Evolutionary conservation across 345 rosid species (phyloP).

Genomic region (Luvunga scandens): DNA sequence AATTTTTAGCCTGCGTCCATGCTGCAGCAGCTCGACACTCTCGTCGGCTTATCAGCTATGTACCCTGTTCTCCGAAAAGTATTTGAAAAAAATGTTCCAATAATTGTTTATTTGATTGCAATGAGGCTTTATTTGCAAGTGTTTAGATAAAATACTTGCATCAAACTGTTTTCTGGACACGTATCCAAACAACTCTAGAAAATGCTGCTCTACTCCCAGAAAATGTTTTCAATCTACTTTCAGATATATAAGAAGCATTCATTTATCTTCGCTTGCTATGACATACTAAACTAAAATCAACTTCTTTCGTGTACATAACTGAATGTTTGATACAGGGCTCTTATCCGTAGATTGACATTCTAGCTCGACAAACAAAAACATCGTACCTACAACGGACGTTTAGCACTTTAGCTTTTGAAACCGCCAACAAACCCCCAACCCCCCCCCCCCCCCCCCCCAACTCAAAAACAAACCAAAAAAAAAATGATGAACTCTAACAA

Average conservation of each 20-base stretch:
- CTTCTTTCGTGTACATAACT: not conserved
- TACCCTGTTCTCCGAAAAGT: not conserved
- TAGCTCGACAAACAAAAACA: not conserved
- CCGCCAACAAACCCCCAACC: too few relatives aligned
- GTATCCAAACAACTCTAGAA: too few relatives aligned
- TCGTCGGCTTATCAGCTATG: not conserved
- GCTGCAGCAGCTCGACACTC: too few relatives aligned
- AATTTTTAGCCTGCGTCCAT: too few relatives aligned
- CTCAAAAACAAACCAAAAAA: not conserved
- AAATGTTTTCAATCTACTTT: not conserved
- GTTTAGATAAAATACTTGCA: not conserved
- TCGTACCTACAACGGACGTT: not conserved
- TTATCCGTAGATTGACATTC: too few relatives aligned
- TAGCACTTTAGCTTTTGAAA: not conserved
- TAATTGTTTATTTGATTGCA: not conserved
- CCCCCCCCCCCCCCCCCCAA: not conserved
- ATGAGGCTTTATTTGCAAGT: not conserved
- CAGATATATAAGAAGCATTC: not conserved
- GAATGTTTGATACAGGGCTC: not conserved
- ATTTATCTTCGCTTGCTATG: too few relatives aligned
- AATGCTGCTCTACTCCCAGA: not conserved
- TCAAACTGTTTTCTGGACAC: too few relatives aligned
- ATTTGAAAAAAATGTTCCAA: not conserved
- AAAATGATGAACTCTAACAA: not conserved
- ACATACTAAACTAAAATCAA: not conserved